Percentiles rank a stretch among this genome's conserved stretches.
phyloP scores from a whole-genome alignment of 345 rosid genomes.

The Brassica cretica region DNA sequence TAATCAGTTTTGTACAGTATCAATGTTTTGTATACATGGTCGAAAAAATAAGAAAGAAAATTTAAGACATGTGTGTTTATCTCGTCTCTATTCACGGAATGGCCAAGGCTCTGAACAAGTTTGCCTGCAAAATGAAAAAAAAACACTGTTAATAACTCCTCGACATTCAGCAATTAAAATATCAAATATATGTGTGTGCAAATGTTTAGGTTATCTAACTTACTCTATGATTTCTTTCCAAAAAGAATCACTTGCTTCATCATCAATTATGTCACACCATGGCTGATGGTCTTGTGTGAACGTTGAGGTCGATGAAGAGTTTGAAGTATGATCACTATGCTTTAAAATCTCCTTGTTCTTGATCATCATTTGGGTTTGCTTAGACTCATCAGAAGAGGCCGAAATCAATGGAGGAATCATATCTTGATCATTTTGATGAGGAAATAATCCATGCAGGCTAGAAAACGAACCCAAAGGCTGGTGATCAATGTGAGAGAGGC shows the following conservation, averaged over 20 bases:
- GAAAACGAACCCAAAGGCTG: conserved; percentile 37
- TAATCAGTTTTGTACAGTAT: conserved; percentile 19
- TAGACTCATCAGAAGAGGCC: conserved; percentile 43
- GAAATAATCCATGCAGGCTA: background rate
- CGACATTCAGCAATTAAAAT: background rate
- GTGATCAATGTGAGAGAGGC: conserved; percentile 32
- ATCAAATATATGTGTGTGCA: conserved; percentile 2
- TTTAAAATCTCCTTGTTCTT: conserved; percentile 27
- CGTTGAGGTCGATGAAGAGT: conserved; percentile 61
- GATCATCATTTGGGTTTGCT: conserved; percentile 24
- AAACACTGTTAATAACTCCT: conserved; percentile 7
- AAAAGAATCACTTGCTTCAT: conserved; percentile 53
- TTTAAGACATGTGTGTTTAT: conserved; percentile 7
- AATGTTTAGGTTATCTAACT: conserved; percentile 27
- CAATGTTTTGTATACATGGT: conserved; percentile 24
- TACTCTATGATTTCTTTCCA: conserved; percentile 68
- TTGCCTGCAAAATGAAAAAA: conserved; percentile 45
- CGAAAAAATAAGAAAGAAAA: background rate
- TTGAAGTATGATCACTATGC: conserved; percentile 41
- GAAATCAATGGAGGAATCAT: conserved; percentile 48
- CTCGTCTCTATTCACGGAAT: conserved; percentile 32
- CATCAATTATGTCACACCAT: conserved; percentile 45
- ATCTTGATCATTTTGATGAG: conserved; percentile 25
- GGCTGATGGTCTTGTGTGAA: conserved; percentile 51
- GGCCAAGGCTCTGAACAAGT: conserved; percentile 58